These are phyloP conservation scores for Aspergillus bridgeri DNA, from an alignment of 495 filamentous ascomycete genomes.

Conservation along the genomic window DNA sequence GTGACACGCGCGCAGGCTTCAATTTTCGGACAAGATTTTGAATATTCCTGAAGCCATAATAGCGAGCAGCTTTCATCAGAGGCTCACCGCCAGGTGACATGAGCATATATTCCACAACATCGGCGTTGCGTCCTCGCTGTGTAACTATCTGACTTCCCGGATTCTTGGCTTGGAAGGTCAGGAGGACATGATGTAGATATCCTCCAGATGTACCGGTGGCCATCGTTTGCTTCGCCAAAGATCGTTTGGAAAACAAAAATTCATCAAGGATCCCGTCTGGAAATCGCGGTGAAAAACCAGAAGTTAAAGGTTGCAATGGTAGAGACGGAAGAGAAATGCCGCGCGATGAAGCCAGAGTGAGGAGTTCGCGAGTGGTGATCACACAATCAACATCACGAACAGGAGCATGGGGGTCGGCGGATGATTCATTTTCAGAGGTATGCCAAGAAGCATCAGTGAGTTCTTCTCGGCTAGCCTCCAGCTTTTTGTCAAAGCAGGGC, in stretches of 20 bases:
- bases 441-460: conserved; percentile 79
- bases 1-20: conserved; percentile 70
- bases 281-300: conserved; percentile 45
- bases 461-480: conserved; percentile 91
- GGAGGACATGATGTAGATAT: conserved; percentile 77
- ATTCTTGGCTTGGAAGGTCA: conserved; percentile 63
- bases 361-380: conserved; percentile 88
- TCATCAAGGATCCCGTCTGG: conserved; percentile 64
- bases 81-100: conserved; percentile 48
- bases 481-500: conserved; percentile 99
- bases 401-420: conserved; percentile 41
- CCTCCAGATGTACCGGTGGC: conserved; percentile 79
- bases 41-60: conserved; percentile 96
- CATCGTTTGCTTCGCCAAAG: conserved; percentile 25
- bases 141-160: conserved; percentile 64
- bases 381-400: conserved; percentile 94
- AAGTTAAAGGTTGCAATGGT: conserved; percentile 51
- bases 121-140: conserved; percentile 77
- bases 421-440: conserved; percentile 6
- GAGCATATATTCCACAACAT: conserved; percentile 81
- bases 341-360: conserved; percentile 79
- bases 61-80: conserved; percentile 78
- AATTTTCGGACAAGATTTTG: conserved; percentile 90
- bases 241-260: conserved; percentile 59
- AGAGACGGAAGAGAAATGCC: conserved; percentile 68